Conservation (phyloP, 441 rosid species). For the Gossypium davidsonii region DNA sequence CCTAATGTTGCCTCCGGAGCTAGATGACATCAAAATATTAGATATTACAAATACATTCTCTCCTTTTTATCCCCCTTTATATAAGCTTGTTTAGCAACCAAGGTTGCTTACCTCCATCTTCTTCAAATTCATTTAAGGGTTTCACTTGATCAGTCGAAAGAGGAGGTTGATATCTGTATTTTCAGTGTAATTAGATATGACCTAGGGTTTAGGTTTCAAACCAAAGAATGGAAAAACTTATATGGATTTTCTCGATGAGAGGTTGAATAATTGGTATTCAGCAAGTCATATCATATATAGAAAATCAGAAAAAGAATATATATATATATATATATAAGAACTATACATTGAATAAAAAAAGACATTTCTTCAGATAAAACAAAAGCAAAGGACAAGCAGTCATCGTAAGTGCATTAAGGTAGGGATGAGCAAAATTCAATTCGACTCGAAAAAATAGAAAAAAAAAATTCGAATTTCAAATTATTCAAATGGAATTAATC, state of each 20-base stretch:
- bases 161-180: conserved; percentile 38
- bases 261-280: not conserved
- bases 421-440: too few relatives aligned
- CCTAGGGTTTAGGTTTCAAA: not conserved
- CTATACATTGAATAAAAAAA: not conserved
- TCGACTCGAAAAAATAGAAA: too few relatives aligned
- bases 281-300: not conserved
- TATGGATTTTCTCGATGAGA: not conserved
- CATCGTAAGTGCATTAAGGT: not conserved
- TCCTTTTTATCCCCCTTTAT: not conserved
- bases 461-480: too few relatives aligned
- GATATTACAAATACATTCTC: not conserved
- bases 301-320: not conserved
- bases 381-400: not conserved
- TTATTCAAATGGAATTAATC: too few relatives aligned
- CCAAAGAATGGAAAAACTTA: not conserved
- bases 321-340: not conserved
- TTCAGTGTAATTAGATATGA: not conserved
- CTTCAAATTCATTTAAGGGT: conserved; percentile 28
- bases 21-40: conserved; percentile 7
- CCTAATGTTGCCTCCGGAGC: conserved; percentile 20
- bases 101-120: conserved; percentile 27
- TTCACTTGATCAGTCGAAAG: conserved; percentile 37
- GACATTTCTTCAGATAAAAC: not conserved
- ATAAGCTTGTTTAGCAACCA: not conserved